phyloP scores from a whole-genome alignment of 805 yeast species.

The Wickerhamomyces ciferrii region DNA sequence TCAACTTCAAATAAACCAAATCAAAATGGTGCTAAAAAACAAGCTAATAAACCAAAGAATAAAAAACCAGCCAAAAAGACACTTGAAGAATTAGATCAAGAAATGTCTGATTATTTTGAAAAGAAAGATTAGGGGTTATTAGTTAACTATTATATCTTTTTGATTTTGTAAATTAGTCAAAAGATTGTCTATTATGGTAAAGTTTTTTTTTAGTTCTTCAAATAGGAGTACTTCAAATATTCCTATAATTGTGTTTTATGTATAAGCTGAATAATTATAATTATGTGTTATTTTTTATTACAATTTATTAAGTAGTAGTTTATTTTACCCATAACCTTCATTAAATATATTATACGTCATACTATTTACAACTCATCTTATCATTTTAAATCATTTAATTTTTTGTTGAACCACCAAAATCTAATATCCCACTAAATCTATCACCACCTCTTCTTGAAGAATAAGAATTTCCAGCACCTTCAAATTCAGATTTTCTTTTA shows the following conservation, averaged over 20 bases:
- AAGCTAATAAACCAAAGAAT: slow-evolving; percentile 21
- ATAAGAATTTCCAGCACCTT: slow-evolving; percentile 63
- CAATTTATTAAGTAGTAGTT: background rate
- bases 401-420: slow-evolving; percentile 9
- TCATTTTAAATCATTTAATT: background rate
- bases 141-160: no score
- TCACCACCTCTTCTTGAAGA: slow-evolving; percentile 56
- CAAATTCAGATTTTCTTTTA: slow-evolving; percentile 55
- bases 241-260: no score
- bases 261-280: no score
- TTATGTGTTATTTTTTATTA: background rate
- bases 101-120: slow-evolving; percentile 93
- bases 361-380: background rate
- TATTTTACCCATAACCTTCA: background rate
- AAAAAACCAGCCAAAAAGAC: slow-evolving; percentile 60
- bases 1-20: slow-evolving; percentile 8
- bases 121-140: slow-evolving; percentile 35
- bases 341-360: no score
- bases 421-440: slow-evolving; percentile 23
- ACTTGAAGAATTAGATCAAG: slow-evolving; percentile 91
- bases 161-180: background rate
- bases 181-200: no score
- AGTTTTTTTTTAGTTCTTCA: background rate
- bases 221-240: background rate
- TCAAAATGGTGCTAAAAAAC: slow-evolving; percentile 6